These are phyloP conservation scores for Malania oleifera DNA, from an alignment of 164 flowering plant genomes.

Conservation along the genomic window DNA sequence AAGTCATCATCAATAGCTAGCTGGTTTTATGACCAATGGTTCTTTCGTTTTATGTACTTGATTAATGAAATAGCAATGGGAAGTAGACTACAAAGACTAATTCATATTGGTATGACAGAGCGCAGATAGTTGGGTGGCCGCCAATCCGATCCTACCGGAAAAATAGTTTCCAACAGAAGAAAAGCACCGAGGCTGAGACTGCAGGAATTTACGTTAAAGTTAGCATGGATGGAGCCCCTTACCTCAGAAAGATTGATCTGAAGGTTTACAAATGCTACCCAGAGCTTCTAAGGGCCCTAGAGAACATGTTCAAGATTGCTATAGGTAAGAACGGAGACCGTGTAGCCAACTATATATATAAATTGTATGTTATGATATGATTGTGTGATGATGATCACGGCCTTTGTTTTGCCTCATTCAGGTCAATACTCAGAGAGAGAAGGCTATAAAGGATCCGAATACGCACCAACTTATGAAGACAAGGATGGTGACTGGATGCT, in stretches of 20 bases:
- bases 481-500: conserved; percentile 97
- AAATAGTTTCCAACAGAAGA: conserved; percentile 45
- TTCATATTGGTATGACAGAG: conserved; percentile 28
- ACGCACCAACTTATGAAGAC: conserved; percentile 78
- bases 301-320: conserved; percentile 70
- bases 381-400: background rate
- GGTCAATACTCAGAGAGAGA: conserved; percentile 61
- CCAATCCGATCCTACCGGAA: conserved; percentile 68
- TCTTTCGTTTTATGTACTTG: background rate
- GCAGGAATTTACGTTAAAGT: conserved; percentile 67
- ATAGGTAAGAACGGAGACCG: conserved; percentile 29
- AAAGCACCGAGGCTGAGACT: conserved; percentile 39
- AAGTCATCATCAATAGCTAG: conserved; percentile 10
- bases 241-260: conserved; percentile 77
- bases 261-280: conserved; percentile 52
- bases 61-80: background rate
- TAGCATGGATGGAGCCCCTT: conserved; percentile 94
- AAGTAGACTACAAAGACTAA: background rate
- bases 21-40: background rate
- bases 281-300: conserved; percentile 64
- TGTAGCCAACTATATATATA: background rate
- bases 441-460: conserved; percentile 74
- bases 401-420: conserved; percentile 9
- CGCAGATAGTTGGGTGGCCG: conserved; percentile 87
- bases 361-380: background rate